These are phyloP conservation scores for Ceratobasidium sp. DNA, from an alignment of 1,284 basidiomycete species.

Conservation along the genomic window DNA sequence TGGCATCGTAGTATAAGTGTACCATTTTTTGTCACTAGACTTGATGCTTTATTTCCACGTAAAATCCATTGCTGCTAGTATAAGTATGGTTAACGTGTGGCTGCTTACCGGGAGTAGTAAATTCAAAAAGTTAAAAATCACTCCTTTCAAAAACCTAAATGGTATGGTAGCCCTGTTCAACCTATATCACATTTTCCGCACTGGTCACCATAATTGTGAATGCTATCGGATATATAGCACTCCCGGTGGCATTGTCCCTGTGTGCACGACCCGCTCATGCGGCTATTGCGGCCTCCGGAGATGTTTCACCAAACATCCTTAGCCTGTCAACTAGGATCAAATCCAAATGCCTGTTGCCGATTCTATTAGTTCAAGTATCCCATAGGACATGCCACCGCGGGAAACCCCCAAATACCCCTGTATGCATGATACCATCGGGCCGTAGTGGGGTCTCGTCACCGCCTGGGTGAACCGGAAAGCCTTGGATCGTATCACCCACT, in stretches of 20 bases:
- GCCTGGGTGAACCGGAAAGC: constrained; percentile 9
- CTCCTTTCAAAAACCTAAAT: constrained; percentile 15
- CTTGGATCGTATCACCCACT: constrained; percentile 5
- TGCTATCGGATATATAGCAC: background rate
- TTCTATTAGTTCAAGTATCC: background rate
- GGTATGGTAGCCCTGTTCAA: background rate
- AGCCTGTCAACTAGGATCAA: background rate
- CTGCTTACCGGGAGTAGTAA: background rate
- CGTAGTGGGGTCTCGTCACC: background rate
- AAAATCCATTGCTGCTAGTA: background rate
- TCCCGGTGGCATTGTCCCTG: background rate
- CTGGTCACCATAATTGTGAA: background rate
- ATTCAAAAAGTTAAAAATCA: background rate
- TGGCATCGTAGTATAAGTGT: too few species aligned
- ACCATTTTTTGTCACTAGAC: too few species aligned
- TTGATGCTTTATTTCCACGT: background rate
- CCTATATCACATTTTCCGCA: constrained; percentile 29
- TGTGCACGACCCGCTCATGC: too few species aligned
- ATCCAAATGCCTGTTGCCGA: background rate
- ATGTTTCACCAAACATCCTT: background rate
- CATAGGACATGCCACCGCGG: constrained; percentile 14
- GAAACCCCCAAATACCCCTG: too few species aligned
- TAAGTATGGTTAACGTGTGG: background rate
- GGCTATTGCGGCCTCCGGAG: too few species aligned
- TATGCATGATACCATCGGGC: background rate